Conservation (phyloP, 345 rosid species). For the Gossypium stocksii region DNA sequence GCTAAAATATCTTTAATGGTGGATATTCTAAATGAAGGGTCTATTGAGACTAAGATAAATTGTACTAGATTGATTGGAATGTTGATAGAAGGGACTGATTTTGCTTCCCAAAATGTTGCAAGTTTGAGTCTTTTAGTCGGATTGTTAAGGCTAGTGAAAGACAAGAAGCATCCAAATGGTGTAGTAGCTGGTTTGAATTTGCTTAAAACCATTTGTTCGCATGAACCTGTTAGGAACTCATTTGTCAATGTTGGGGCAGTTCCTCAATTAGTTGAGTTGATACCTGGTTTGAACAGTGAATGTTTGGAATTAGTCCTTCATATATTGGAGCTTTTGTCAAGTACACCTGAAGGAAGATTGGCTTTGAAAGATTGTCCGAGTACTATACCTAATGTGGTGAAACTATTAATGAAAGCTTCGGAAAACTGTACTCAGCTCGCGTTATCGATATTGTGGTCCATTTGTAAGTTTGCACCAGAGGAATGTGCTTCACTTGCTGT, state of each 20-base stretch:
- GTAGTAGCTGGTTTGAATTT: not conserved
- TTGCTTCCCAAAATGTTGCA: not conserved
- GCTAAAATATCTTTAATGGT: not conserved
- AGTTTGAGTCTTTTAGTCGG: slow-evolving; percentile 4
- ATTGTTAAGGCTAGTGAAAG: not conserved
- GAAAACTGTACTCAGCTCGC: slow-evolving; percentile 59
- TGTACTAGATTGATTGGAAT: not conserved
- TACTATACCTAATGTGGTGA: slow-evolving; percentile 47
- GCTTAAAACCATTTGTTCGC: not conserved
- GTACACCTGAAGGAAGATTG: slow-evolving; percentile 42
- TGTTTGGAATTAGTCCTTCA: not conserved
- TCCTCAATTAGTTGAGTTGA: not conserved
- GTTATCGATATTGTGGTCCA: slow-evolving; percentile 28
- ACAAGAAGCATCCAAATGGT: not conserved
- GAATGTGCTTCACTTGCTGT: slow-evolving; percentile 16
- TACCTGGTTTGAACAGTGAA: not conserved
- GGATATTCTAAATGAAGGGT: slow-evolving; percentile 2
- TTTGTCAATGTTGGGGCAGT: slow-evolving; percentile 1
- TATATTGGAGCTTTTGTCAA: not conserved
- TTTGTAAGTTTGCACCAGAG: slow-evolving; percentile 2
- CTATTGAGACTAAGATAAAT: not conserved
- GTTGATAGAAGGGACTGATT: not conserved
- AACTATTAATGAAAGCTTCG: slow-evolving; percentile 49
- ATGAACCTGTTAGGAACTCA: not conserved
- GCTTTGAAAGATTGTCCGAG: slow-evolving; percentile 54